phyloP scores from a whole-genome alignment of 306 rosid genomes.

The Vachellia pachyceras region DNA sequence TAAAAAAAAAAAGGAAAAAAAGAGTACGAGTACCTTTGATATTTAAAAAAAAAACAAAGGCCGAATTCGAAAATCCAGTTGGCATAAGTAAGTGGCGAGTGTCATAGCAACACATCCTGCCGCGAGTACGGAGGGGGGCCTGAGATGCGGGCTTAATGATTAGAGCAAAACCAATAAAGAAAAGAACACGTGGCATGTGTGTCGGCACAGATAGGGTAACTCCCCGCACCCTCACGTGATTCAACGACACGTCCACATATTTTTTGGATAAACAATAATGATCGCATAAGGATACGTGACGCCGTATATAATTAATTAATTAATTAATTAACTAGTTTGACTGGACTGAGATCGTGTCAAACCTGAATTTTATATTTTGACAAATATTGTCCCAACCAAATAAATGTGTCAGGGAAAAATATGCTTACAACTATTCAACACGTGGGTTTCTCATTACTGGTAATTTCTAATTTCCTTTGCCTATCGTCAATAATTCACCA shows the following conservation, averaged over 20 bases:
- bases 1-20: no score
- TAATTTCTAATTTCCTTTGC: neutral
- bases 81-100: no score
- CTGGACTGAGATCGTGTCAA: neutral
- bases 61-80: no score
- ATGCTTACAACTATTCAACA: neutral
- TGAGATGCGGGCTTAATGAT: neutral
- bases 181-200: constrained; percentile 45
- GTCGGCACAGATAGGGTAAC: constrained; percentile 12
- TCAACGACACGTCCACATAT: constrained; percentile 40
- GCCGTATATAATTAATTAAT: neutral
- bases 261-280: neutral
- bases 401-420: neutral
- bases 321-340: neutral
- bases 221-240: constrained; percentile 43
- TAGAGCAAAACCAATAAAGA: neutral
- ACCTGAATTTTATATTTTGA: neutral
- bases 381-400: neutral
- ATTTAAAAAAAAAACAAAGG: no score
- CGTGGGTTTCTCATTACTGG: neutral
- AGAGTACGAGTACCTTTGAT: no score
- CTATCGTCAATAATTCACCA: neutral
- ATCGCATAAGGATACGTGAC: neutral
- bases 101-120: neutral
- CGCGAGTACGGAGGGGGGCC: neutral